Evolutionary conservation across 257 asterid species (phyloP), one percentile per base, ranked within the genome.

Genomic region (Oldenlandia corymbosa): DNA sequence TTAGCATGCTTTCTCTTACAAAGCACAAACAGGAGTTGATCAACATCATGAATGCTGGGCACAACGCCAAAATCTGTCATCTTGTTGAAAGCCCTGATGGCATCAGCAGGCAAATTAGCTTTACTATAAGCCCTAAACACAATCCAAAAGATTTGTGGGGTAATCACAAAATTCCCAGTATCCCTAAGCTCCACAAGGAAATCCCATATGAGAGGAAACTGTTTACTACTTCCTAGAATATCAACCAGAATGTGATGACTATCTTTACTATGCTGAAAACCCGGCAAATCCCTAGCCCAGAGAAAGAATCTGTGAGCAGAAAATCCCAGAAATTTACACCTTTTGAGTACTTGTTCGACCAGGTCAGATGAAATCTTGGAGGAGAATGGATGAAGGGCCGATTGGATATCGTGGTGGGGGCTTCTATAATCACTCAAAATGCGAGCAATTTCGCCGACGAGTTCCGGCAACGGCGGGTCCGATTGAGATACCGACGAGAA

Each of bases 301-400:
- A 77, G 74, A 36, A 92, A 89, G 91, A 92, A 90, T 59, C 99
- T 83, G 65, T 92, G 97, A 31, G 96, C 95, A 16, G 99, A 82
- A 56, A 89, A 88, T 4, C 95, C 95, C 13, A 92, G 89, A 70
- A 80, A 81, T 60, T 71, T 87, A 78, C 99, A 89, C 48, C 97
- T 76, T 62, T 85, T 89, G 70, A 92, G 78, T 17, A 92, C 97
- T 61, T 85, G 85, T 61, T 89, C 97, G 36, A 92, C 94, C 49
- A 85, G 34, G 49, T 70, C 21, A 0, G 78, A 20, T 32, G 91
- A 81, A 48, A 92, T 62, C 2, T 69, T 57, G 18, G 88, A 41
- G 28, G 68, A 65, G 62, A 84, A 89, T 11, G 97, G 91, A 23
- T 78, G n/a, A 21, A 92, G 95, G 0, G 88, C 97, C 18, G 91